These are phyloP conservation scores for Trichoderma harzianum DNA, from an alignment of 2,329 filamentous ascomycete species.

Conservation along the genomic window DNA sequence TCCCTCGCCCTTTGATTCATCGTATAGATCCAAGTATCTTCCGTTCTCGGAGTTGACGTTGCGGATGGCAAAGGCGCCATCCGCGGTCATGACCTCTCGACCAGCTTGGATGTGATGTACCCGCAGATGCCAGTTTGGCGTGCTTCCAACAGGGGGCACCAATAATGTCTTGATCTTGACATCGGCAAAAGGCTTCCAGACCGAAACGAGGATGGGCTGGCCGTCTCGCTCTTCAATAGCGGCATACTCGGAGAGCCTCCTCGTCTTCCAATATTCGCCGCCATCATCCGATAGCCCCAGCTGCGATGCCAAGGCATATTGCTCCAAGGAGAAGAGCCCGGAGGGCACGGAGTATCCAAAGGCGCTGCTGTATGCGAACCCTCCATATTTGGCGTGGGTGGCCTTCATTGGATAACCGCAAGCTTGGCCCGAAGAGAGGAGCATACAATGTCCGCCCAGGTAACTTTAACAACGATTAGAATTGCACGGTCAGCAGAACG, in stretches of 20 bases:
- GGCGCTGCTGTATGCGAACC: constrained; percentile 72
- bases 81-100: constrained; percentile 65
- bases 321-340: constrained; percentile 62
- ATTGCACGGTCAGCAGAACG: neutral
- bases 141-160: constrained; percentile 55
- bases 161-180: constrained; percentile 62
- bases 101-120: constrained; percentile 59
- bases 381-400: constrained; percentile 77
- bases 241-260: constrained; percentile 64
- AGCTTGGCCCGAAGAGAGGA: constrained; percentile 54
- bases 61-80: constrained; percentile 70
- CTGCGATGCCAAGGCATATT: constrained; percentile 47
- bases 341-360: constrained; percentile 77
- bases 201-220: constrained; percentile 60
- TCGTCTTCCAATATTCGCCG: constrained; percentile 72
- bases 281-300: constrained; percentile 61
- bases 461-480: neutral
- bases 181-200: constrained; percentile 69
- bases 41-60: constrained; percentile 49
- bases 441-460: constrained; percentile 67
- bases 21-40: constrained; percentile 50
- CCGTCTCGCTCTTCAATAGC: constrained; percentile 55
- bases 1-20: constrained; percentile 44
- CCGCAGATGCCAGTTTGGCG: constrained; percentile 68
- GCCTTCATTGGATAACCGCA: constrained; percentile 80